Evolutionary conservation across 441 rosid species (phyloP), one percentile per base, ranked within the genome.

Genomic region (Hura crepitans): DNA sequence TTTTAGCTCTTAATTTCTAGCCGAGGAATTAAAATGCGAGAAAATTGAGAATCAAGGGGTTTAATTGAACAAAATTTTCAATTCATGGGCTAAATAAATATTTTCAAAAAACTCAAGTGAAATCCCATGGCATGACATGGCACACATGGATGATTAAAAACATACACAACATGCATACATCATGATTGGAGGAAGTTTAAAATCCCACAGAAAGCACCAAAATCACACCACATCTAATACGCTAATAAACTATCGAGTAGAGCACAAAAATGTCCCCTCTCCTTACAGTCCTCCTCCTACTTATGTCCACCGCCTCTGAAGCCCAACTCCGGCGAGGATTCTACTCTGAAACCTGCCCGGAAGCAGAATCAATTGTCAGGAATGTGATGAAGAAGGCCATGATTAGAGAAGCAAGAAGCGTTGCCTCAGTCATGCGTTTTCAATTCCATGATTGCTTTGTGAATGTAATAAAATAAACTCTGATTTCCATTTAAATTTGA

Each of bases 381-480:
- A 77, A 69, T 1, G 83, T 68, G 71, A 88, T 91, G 96, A 70
- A 15, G 65, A 85, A 73, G 75, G 85, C 93, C 46, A 30, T 88
- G 84, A 35, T 75, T 18, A 82, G 81, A 63, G 98, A 94, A 75
- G 85, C 96, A 46, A 83, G 97, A 79, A 86, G 96, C 56, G 85
- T 80, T 1, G 97, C 99, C 69, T 94, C 99, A 0, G 96, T 94
- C 62, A 92, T 94, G 99, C 96, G 97, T 35, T 85, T 94, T 75
- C 99, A 94, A 56, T 92, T 94, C 84, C 99, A 94, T 49, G 99
- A 94, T 74, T 94, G 99, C 81, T 89, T 94, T 59, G 97, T 94
- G 39, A 89, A 94, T 76, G 98, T 91, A 86, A 78, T 22, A 0
- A 18, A 0, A 6, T 43, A 22, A 22, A 22, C n/a, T 54, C 72